A percentile compares a stretch with the other conserved stretches of the same genome.
Conservation (phyloP, 23 red algal species). For the Agarophyton chilense region DNA sequence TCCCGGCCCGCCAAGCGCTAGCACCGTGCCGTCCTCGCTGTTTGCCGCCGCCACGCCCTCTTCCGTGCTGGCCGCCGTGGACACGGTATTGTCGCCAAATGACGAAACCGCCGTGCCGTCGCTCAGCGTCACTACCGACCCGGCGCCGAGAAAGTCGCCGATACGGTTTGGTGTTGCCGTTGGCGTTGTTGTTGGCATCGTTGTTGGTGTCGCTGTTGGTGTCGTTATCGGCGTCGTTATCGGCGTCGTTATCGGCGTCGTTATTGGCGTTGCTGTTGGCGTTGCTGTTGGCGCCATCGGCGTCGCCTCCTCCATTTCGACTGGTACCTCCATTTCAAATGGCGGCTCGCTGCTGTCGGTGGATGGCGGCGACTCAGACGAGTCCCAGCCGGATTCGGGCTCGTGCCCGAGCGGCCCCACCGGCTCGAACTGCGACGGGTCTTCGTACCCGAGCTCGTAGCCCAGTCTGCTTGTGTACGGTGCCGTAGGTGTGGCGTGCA, state of each 20-base stretch:
- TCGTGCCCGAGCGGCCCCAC: not conserved
- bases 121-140: conserved; percentile 9
- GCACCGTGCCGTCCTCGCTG: conserved; percentile 20
- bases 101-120: conserved; percentile 36
- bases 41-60: conserved; percentile 31
- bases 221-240: not conserved
- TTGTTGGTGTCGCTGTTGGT: not conserved
- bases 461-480: not conserved
- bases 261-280: not conserved
- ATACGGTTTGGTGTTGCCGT: too few species aligned
- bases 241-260: conserved; percentile 5
- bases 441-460: conserved; percentile 27
- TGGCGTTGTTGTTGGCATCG: not conserved
- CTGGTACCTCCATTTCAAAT: too few species aligned
- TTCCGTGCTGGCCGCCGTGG: not conserved
- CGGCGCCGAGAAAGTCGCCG: not conserved
- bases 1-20: conserved; percentile 23
- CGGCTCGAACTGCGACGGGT: not conserved
- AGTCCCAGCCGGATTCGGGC: not conserved
- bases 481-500: not conserved
- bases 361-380: not conserved
- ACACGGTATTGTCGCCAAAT: conserved; percentile 12
- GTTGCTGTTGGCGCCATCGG: not conserved
- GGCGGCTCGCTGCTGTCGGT: too few species aligned
- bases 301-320: not conserved